Percentiles rank a stretch among this genome's conserved stretches.
Conservation (phyloP, 495 filamentous ascomycete genomes). For the Lasiosphaeris hirsuta region DNA sequence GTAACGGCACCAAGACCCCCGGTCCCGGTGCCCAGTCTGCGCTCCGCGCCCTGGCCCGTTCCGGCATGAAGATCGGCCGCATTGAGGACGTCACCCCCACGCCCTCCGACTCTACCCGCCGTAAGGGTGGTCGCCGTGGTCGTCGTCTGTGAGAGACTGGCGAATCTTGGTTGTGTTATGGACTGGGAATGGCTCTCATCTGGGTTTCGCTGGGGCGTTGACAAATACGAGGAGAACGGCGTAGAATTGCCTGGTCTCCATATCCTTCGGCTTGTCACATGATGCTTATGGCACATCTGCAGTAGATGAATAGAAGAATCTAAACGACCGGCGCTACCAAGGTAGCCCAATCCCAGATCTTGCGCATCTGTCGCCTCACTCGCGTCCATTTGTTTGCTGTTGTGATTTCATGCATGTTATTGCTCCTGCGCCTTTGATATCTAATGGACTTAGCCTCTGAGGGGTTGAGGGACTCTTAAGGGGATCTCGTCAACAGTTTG, state of each 20-base stretch:
- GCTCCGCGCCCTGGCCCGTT: constrained; percentile 95
- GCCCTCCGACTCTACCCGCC: constrained; percentile 95
- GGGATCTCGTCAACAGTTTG: too few species aligned
- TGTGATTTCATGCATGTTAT: background rate
- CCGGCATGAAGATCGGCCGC: constrained; percentile 98
- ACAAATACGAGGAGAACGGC: constrained; percentile 70
- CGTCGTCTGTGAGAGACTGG: constrained; percentile 78
- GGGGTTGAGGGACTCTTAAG: too few species aligned
- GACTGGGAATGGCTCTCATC: constrained; percentile 41
- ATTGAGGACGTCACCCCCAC: constrained; percentile 99
- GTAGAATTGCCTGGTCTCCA: constrained; percentile 62
- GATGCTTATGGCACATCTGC: constrained; percentile 51
- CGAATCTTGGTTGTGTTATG: constrained; percentile 32
- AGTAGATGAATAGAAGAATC: constrained; percentile 38
- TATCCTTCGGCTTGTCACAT: constrained; percentile 50
- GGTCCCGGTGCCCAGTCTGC: constrained; percentile 98
- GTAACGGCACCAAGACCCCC: constrained; percentile 99
- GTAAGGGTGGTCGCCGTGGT: constrained; percentile 99
- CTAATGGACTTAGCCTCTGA: background rate
- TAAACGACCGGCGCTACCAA: constrained; percentile 26
- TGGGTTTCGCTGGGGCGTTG: constrained; percentile 53
- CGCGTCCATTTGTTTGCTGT: background rate
- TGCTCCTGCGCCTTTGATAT: too few species aligned
- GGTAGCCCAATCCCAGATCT: constrained; percentile 14
- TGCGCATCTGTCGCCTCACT: background rate